A percentile compares a stretch with the other conserved stretches of the same genome.
Conservation (phyloP, 345 rosid species). For the Conringia planisiliqua region DNA sequence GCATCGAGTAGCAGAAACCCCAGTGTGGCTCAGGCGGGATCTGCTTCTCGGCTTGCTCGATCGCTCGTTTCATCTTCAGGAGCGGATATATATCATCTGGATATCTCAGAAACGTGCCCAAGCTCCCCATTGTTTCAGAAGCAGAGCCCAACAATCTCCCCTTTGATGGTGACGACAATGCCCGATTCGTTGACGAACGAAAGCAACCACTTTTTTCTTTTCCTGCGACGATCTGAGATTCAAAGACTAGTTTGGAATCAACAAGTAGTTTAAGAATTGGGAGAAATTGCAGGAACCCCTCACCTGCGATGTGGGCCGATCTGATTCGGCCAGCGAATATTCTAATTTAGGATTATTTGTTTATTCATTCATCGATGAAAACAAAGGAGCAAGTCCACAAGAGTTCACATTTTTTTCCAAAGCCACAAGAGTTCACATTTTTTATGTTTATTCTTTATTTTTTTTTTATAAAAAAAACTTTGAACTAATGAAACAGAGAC, state of each 20-base stretch:
- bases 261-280: not conserved
- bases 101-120: slow-evolving; percentile 62
- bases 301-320: slow-evolving; percentile 18
- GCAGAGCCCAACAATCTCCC: not conserved
- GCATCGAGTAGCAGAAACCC: slow-evolving; percentile 91
- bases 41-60: slow-evolving; percentile 74
- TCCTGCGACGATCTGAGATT: slow-evolving; percentile 17
- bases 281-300: slow-evolving; percentile 4
- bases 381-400: slow-evolving; percentile 9
- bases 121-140: slow-evolving; percentile 55
- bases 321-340: slow-evolving; percentile 17
- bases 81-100: slow-evolving; percentile 92
- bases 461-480: no score
- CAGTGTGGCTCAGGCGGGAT: slow-evolving; percentile 89
- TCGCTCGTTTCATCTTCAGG: slow-evolving; percentile 75
- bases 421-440: not conserved
- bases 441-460: not conserved
- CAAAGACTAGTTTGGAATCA: not conserved
- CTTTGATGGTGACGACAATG: not conserved
- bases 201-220: not conserved
- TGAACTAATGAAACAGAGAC: not conserved
- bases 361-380: slow-evolving; percentile 24
- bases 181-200: not conserved
- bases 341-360: not conserved
- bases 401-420: not conserved